These are phyloP conservation scores for Bipolaris victoriae DNA, from an alignment of 2,329 filamentous ascomycete species.

Conservation along the genomic window DNA sequence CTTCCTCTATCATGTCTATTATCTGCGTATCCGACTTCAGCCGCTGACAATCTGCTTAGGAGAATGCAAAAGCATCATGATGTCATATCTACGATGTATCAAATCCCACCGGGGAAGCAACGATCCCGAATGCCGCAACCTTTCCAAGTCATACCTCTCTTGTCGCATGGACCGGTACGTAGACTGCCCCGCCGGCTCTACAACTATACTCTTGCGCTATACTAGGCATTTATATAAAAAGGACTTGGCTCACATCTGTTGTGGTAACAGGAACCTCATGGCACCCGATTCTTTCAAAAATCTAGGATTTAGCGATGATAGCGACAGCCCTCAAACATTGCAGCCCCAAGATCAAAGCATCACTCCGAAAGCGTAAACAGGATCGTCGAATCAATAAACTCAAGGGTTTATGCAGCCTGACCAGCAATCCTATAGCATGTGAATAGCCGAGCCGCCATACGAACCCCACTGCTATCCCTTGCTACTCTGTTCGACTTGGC, in stretches of 20 bases:
- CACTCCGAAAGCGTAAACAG: constrained; percentile 31
- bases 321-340: constrained; percentile 24
- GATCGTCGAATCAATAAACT: constrained; percentile 27
- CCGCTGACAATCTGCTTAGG: constrained; percentile 59
- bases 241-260: constrained; percentile 27
- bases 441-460: constrained; percentile 24
- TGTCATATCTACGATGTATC: constrained; percentile 83
- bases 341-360: constrained; percentile 33
- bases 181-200: constrained; percentile 10
- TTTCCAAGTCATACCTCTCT: constrained; percentile 86
- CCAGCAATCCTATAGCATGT: constrained; percentile 36
- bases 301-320: constrained; percentile 71
- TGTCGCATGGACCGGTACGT: constrained; percentile 94
- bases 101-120: constrained; percentile 84
- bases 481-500: constrained; percentile 13
- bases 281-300: constrained; percentile 95
- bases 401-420: constrained; percentile 23
- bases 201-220: neutral
- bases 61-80: constrained; percentile 92
- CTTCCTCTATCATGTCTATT: neutral
- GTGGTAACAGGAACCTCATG: constrained; percentile 76
- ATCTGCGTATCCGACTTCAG: neutral
- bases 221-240: constrained; percentile 4
- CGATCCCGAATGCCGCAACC: constrained; percentile 78
- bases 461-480: constrained; percentile 15